phyloP scores from a whole-genome alignment of 2,329 filamentous ascomycete genomes.

The Lizonia empirigonia region DNA sequence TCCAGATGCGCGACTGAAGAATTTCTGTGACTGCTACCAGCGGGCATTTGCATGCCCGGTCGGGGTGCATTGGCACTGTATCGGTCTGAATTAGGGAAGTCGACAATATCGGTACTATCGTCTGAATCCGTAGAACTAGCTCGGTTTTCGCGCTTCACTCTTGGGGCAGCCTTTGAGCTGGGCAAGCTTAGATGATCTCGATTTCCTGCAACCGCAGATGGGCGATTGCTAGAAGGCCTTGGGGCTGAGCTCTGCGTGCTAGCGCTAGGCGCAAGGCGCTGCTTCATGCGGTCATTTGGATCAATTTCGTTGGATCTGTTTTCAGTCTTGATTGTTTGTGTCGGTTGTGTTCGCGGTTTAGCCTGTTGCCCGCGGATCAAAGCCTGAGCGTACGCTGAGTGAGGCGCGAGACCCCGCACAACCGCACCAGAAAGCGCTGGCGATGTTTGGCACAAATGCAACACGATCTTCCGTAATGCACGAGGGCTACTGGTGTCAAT shows the following conservation, averaged over 20 bases:
- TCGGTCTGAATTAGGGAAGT: conserved; percentile 13
- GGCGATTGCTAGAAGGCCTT: neutral
- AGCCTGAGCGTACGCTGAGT: conserved; percentile 35
- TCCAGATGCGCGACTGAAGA: neutral
- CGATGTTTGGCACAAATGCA: conserved; percentile 39
- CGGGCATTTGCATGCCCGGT: neutral
- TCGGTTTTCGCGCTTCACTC: conserved; percentile 17
- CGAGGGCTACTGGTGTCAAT: conserved; percentile 29
- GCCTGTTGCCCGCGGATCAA: conserved; percentile 20
- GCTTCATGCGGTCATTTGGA: conserved; percentile 17
- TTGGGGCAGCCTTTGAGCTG: neutral
- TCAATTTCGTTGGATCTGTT: conserved; percentile 1
- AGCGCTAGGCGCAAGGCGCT: conserved; percentile 1
- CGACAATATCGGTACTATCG: conserved; percentile 12
- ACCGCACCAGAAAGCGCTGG: conserved; percentile 42
- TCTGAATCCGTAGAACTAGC: conserved; percentile 15
- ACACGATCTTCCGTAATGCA: conserved; percentile 29
- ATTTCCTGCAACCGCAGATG: neutral
- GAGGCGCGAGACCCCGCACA: conserved; percentile 38
- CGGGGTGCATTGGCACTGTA: neutral
- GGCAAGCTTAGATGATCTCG: neutral
- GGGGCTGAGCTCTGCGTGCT: neutral
- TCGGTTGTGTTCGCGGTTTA: conserved; percentile 1
- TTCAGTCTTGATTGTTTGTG: conserved; percentile 5
- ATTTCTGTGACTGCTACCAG: neutral